These are phyloP conservation scores for Diaporthe citrichinensis DNA, from an alignment of 2,329 filamentous ascomycete genomes.

Conservation along the genomic window DNA sequence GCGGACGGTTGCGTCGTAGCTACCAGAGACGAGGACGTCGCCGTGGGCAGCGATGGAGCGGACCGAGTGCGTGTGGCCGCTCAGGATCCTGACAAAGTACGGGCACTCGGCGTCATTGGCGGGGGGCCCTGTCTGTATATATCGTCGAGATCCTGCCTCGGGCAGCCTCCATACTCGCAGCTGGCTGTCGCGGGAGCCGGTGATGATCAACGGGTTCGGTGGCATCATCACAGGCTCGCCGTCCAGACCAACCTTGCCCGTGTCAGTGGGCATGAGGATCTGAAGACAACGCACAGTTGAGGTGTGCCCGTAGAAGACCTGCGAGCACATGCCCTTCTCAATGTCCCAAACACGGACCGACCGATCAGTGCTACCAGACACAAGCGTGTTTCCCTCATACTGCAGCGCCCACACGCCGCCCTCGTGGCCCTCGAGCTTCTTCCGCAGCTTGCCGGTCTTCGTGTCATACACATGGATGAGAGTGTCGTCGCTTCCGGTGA, in stretches of 20 bases:
- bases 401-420: constrained; percentile 98
- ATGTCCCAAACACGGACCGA: constrained; percentile 99
- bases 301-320: constrained; percentile 97
- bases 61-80: constrained; percentile 92
- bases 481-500: constrained; percentile 97
- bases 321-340: constrained; percentile 89
- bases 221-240: constrained; percentile 90
- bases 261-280: constrained; percentile 88
- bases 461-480: constrained; percentile 99
- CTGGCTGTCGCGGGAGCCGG: constrained; percentile 94
- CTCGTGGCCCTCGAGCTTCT: constrained; percentile 91
- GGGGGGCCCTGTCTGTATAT: constrained; percentile 84
- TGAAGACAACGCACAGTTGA: constrained; percentile 97
- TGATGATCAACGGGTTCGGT: constrained; percentile 95
- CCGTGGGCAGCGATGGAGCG: constrained; percentile 95
- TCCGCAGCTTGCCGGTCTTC: constrained; percentile 88
- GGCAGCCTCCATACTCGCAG: constrained; percentile 95
- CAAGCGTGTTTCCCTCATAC: constrained; percentile 94
- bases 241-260: constrained; percentile 75
- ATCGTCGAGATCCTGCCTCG: constrained; percentile 80
- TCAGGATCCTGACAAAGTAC: constrained; percentile 90
- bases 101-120: constrained; percentile 86
- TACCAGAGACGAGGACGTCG: constrained; percentile 96
- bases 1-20: constrained; percentile 94
- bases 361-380: constrained; percentile 95